A percentile compares a stretch with the other conserved stretches of the same genome.
phyloP scores from a whole-genome alignment of 441 rosid genomes.

The Omphalea diandra region DNA sequence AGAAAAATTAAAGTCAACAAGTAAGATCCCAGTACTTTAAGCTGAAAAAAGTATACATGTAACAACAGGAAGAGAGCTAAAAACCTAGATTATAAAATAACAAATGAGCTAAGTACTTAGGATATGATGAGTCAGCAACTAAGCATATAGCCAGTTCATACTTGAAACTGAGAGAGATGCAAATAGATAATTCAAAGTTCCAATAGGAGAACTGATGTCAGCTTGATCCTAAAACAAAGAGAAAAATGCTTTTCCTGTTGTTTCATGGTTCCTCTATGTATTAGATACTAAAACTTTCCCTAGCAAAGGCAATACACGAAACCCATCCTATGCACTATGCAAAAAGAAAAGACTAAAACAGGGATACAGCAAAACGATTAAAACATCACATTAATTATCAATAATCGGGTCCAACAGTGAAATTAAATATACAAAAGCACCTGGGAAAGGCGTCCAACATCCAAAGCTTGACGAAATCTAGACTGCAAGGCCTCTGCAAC shows the following conservation, averaged over 20 bases:
- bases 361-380: background rate
- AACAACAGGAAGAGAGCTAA: slow-evolving; percentile 1
- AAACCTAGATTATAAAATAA: slow-evolving; percentile 1
- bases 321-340: background rate
- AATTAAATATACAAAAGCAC: slow-evolving; percentile 29
- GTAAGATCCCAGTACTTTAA: slow-evolving; percentile 10
- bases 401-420: background rate
- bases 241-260: background rate
- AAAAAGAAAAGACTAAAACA: background rate
- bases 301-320: background rate
- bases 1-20: slow-evolving; percentile 21
- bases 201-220: background rate
- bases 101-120: background rate
- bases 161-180: background rate
- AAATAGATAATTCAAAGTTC: background rate
- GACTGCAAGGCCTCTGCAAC: slow-evolving; percentile 80
- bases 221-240: background rate
- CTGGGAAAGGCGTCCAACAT: slow-evolving; percentile 97
- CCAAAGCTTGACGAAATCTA: slow-evolving; percentile 78
- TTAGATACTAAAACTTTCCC: background rate
- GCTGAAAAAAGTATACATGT: background rate
- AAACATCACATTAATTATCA: too few relatives aligned
- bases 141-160: background rate
- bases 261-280: background rate
- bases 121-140: background rate